Base-by-base conservation (phyloP, 768 basidiomycete genomes). In the Rhizopogon vinicolor region DNA sequence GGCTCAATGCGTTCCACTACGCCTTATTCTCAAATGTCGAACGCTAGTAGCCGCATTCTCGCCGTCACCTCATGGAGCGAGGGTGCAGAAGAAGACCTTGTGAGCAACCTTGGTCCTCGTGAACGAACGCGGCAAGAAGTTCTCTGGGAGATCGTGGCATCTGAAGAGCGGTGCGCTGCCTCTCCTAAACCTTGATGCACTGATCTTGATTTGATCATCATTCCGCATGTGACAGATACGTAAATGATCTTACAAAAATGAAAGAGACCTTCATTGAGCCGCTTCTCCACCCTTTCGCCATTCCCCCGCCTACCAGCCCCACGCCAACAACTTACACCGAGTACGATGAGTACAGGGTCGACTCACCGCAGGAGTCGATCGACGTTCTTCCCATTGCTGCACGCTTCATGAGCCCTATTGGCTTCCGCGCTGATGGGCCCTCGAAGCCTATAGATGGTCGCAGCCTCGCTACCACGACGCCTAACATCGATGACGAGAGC, bases 81-180 rank as follows among this genome's bases (percentile, higher is more conserved):
- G 68, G 89, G 87, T 59, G 92, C 94, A 9, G 93, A 95, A 68
- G 93, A 91, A 54, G 95, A 98, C 70, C 83, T 98, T 42, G 91
- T 98, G 18, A 86, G 87, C 44, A 93, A 98, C 66, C 77, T 98
- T 37, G 92, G 93, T n/a, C 86, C 92, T 44, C 84, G 92, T 57
- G 95, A 98, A 69, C 84, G 95, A 55, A 97, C 95, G 40, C 83
- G 95, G 51, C 95, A 98, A 71, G 95, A 98, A 74, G 95, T 98
- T 6, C 72, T 98, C 28, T 97, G 93, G 77, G 95, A 98, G 75
- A 98, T 98, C 61, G 93, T 98, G 48, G 88, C 90, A 31, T 93
- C 91, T 61, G 95, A 98, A 74, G 93, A 98, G 70, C 85, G 94
- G 91, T 92, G 64, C 50, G 82, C 50, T 14, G 45, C 51, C 9